Conservation (phyloP, 805 yeast species). For the Kodamaea fukazawae region DNA sequence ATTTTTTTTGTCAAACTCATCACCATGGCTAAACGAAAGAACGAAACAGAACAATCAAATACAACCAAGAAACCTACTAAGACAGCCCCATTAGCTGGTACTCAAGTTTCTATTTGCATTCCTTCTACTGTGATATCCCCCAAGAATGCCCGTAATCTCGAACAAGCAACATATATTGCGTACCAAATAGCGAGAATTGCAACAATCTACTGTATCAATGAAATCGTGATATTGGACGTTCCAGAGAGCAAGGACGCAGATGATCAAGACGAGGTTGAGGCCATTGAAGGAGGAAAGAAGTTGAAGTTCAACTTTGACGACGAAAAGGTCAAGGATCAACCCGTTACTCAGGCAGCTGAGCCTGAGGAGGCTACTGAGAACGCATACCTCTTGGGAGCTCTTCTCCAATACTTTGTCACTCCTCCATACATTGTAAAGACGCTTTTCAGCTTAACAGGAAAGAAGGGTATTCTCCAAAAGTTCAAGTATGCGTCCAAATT, state of each 20-base stretch:
- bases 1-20: background rate
- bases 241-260: slow-evolving; percentile 20
- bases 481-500: slow-evolving; percentile 63
- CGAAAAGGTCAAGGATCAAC: slow-evolving; percentile 13
- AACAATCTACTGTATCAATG: slow-evolving; percentile 66
- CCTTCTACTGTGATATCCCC: slow-evolving; percentile 63
- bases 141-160: slow-evolving; percentile 58
- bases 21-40: slow-evolving; percentile 23
- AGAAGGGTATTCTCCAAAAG: slow-evolving; percentile 39
- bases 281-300: slow-evolving; percentile 25
- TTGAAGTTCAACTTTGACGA: slow-evolving; percentile 30
- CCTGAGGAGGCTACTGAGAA: slow-evolving; percentile 19
- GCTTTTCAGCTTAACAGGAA: slow-evolving; percentile 43
- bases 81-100: slow-evolving; percentile 12
- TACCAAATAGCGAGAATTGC: slow-evolving; percentile 81
- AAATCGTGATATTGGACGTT: slow-evolving; percentile 67
- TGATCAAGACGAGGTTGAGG: slow-evolving; percentile 20
- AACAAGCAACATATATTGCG: slow-evolving; percentile 69
- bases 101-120: slow-evolving; percentile 60
- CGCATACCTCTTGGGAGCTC: slow-evolving; percentile 58
- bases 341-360: slow-evolving; percentile 16
- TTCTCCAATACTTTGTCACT: slow-evolving; percentile 78
- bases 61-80: slow-evolving; percentile 33
- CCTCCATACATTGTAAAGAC: slow-evolving; percentile 75
- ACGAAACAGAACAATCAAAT: slow-evolving; percentile 15